Base-by-base conservation (phyloP, 768 basidiomycete genomes). In the Mycena epipterygia region DNA sequence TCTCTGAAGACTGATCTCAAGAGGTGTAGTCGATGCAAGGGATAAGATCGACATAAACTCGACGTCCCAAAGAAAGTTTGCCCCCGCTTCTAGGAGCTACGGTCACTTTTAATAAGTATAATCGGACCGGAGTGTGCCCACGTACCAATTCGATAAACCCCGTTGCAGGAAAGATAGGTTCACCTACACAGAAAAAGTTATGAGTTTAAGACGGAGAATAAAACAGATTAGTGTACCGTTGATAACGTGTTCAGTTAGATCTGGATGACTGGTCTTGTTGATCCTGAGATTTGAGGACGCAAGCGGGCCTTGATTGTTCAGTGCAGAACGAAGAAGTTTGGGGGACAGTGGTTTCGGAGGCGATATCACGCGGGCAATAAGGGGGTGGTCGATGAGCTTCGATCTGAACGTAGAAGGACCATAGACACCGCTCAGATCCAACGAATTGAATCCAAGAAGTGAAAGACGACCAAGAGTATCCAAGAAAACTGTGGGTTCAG, bases 71-170 rank as follows among this genome's bases (percentile, higher is more conserved):
- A 69, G n/a, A 35, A 32, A 57, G 25, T 32, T 56, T 41, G 68
- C 68, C 12, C 68, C 68, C 8, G 55, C 41, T 53, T 69, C 55
- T 39, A 69, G 19, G 17, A 69, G 44, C 68, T 69, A 46, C 23
- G 27, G n/a, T n/a, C n/a, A 39, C 21, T 14, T 35, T 25, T 37
- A 55, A 14, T 68, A 13, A 53, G 60, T 3, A 46, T 30, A 17
- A n/a, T 33, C 35, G 30, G 33, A 32, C 60, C 14, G n/a, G 37
- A 32, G 19, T 67, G 30, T 17, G 32, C 41, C 48, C 33, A 46
- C 58, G 37, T 23, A 68, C 68, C 53, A 69, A n/a, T 58, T 69
- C 68, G 35, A 69, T 57, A 29, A 69, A 64, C 5, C 35, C 68
- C 5, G 61, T 64, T 21, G 61, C 46, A 11, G 68, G 68, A 49